Evolutionary conservation across 768 basidiomycete genomes (phyloP).

Genomic region (Punctularia strigosozonata): DNA sequence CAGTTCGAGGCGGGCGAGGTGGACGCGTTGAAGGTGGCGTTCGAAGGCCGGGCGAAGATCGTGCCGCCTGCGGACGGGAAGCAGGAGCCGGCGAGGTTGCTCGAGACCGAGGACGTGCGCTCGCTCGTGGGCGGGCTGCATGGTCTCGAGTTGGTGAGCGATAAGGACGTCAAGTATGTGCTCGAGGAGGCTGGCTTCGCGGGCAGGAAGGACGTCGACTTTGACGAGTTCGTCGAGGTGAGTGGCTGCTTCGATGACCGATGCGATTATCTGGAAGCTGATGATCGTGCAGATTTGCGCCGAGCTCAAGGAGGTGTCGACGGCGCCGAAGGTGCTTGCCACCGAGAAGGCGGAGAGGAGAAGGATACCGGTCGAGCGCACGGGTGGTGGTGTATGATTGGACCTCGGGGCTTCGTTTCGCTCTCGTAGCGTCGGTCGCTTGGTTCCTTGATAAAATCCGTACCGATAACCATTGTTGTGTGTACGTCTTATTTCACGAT

Average conservation of each 20-base stretch:
- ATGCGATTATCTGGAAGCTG: slow-evolving; percentile 1
- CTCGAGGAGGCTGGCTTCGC: slow-evolving; percentile 65
- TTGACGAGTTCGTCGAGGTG: slow-evolving; percentile 87
- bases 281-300: slow-evolving; percentile 47
- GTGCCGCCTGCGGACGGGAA: slow-evolving; percentile 15
- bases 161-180: slow-evolving; percentile 63
- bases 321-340: slow-evolving; percentile 25
- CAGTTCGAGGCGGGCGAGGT: slow-evolving; percentile 43
- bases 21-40: slow-evolving; percentile 27
- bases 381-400: slow-evolving; percentile 36
- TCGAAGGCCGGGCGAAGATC: slow-evolving; percentile 17
- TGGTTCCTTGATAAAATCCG: no score
- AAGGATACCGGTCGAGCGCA: slow-evolving; percentile 42
- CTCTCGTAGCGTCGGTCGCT: no score
- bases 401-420: no score
- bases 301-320: slow-evolving; percentile 53
- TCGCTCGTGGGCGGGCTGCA: slow-evolving; percentile 17
- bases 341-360: slow-evolving; percentile 24
- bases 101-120: slow-evolving; percentile 29
- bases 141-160: slow-evolving; percentile 49
- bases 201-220: slow-evolving; percentile 42
- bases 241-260: slow-evolving; percentile 13
- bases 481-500: no score
- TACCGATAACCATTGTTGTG: no score
- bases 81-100: slow-evolving; percentile 26